Evolutionary conservation across 2,329 filamentous ascomycete species (phyloP), one percentile per base, ranked within the genome.

Genomic region (Zymoseptoria ardabiliae): DNA sequence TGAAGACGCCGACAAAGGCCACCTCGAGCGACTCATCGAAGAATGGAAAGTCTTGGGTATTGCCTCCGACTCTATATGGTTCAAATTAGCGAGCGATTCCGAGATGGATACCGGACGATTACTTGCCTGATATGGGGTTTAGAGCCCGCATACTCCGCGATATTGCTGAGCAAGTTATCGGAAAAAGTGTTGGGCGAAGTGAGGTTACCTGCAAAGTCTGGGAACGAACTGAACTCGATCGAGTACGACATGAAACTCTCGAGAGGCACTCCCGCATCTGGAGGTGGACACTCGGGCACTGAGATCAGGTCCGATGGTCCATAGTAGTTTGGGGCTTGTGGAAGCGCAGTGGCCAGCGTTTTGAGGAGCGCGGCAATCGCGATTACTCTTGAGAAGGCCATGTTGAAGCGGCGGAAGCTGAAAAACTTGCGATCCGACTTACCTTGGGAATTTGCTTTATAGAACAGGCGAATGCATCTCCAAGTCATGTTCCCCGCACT

Each of bases 41-140:
- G 45, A 87, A 75, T 4, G 83, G 82, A 63, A 82, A 85, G 72
- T 87, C 84, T 65, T 87, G 85, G 0, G 85, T 86, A 66, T 86
- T 87, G n/a, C 85, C 85, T 3, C 85, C 84, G 1, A 87, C 83
- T 17, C 85, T 45, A 13, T 7, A 45, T 45, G 11, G 13, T 17
- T 13, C 13, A 7, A 45, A 45, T 45, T 13, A 45, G 35, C 17
- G 35, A 45, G 11, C 17, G 35, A 45, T 7, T 13, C n/a, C 13
- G 10, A 17, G 35, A 9, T 41, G 35, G 35, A 1, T 1, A n/a
- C n/a, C 13, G 35, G 17, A 1, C 35, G 35, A 4, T n/a, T 4
- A 45, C 17, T 45, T 45, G 11, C 35, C 35, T 77, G 58, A 87
- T 81, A 64, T 82, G 78, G 1, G 85, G 85, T 62, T 84, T 85